These are phyloP conservation scores for Mychonastes homosphaera DNA, from an alignment of 139 green algal species.

Conservation along the genomic window DNA sequence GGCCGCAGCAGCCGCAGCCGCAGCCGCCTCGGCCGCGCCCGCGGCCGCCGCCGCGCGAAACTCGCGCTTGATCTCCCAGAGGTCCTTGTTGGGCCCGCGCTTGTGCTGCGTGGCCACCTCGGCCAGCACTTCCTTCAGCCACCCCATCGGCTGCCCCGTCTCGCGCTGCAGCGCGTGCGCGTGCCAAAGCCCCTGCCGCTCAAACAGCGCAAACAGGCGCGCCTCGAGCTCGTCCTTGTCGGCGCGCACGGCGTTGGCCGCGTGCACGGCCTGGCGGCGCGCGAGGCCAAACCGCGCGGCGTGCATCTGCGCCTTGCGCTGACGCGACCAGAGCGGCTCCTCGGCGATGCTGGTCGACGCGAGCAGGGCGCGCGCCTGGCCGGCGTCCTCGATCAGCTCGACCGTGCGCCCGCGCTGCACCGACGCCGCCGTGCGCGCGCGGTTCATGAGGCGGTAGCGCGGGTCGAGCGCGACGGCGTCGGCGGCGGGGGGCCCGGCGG, in stretches of 20 bases:
- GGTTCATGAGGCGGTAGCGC: constrained; percentile 24
- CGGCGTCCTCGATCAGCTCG: constrained; percentile 15
- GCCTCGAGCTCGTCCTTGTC: constrained; percentile 28
- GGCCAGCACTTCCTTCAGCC: constrained; percentile 37
- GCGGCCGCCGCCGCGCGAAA: constrained; percentile 1
- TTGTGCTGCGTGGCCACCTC: constrained; percentile 16
- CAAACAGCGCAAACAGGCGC: constrained; percentile 44
- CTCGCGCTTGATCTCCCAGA: constrained; percentile 44
- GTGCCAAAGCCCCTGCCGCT: constrained; percentile 36
- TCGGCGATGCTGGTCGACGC: too few relatives aligned
- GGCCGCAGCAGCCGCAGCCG: too few relatives aligned
- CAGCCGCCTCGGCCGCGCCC: background rate
- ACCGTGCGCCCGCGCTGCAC: constrained; percentile 4
- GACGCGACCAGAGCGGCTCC: too few relatives aligned
- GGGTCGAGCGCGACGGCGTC: constrained; percentile 3
- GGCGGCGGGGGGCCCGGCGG: background rate
- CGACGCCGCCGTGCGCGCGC: constrained; percentile 17
- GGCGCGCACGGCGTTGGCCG: constrained; percentile 32
- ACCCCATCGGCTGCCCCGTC: constrained; percentile 36
- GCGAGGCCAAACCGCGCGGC: too few relatives aligned
- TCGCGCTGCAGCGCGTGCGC: constrained; percentile 31
- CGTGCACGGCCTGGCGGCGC: too few relatives aligned
- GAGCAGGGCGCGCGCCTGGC: too few relatives aligned
- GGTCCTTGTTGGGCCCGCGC: constrained; percentile 32
- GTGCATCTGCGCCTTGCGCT: too few relatives aligned